phyloP scores from a whole-genome alignment of 2,329 filamentous ascomycete species.

The Colletotrichum agaves region DNA sequence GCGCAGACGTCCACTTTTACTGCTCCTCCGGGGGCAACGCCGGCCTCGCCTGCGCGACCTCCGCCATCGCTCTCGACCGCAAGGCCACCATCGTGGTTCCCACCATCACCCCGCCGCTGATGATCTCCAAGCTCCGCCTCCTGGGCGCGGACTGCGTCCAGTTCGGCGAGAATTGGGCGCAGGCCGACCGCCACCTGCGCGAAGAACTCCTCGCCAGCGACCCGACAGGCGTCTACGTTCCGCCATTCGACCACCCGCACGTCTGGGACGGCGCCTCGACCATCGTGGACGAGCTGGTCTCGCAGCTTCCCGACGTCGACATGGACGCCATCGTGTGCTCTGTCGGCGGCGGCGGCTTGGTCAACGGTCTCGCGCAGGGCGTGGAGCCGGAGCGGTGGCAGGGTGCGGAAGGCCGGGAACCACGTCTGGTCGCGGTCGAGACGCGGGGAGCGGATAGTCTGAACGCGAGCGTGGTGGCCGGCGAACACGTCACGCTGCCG shows the following conservation, averaged over 20 bases:
- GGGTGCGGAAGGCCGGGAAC: slow-evolving; percentile 41
- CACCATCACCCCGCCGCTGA: slow-evolving; percentile 69
- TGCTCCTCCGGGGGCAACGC: slow-evolving; percentile 86
- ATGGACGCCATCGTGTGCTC: slow-evolving; percentile 80
- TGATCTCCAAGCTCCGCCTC: slow-evolving; percentile 76
- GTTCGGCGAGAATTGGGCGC: slow-evolving; percentile 73
- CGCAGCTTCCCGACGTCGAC: slow-evolving; percentile 52
- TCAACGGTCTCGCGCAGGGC: slow-evolving; percentile 80
- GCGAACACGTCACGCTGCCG: slow-evolving; percentile 70
- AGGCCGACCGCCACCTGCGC: slow-evolving; percentile 75
- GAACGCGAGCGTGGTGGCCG: slow-evolving; percentile 67
- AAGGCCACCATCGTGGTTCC: slow-evolving; percentile 83
- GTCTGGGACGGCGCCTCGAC: slow-evolving; percentile 74
- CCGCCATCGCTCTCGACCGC: slow-evolving; percentile 71
- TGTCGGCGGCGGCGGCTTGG: slow-evolving; percentile 83
- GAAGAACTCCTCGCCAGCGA: slow-evolving; percentile 66
- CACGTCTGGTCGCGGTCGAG: slow-evolving; percentile 77
- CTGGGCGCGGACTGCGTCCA: slow-evolving; percentile 78
- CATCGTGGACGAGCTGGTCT: slow-evolving; percentile 63
- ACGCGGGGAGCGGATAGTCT: slow-evolving; percentile 80
- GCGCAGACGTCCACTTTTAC: slow-evolving; percentile 73
- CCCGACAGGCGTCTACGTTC: slow-evolving; percentile 69
- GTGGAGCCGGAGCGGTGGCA: slow-evolving; percentile 60
- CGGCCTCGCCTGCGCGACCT: slow-evolving; percentile 82
- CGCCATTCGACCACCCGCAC: slow-evolving; percentile 75